Evolutionary conservation across 129 eudicot genomes (phyloP).

Genomic region (Calendula officinalis): DNA sequence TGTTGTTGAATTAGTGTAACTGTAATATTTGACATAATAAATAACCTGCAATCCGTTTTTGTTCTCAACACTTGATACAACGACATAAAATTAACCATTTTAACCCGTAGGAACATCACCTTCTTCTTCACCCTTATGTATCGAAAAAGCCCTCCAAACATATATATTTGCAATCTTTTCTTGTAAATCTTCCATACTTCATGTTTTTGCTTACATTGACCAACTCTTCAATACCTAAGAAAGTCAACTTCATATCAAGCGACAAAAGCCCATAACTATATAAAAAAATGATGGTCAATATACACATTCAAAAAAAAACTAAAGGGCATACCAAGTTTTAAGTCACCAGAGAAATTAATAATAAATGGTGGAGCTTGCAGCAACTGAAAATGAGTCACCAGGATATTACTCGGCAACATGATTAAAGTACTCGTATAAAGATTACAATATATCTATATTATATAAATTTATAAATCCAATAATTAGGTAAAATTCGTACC

Average conservation of each 20-base stretch:
- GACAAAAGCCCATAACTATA: not conserved
- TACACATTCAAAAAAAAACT: constrained; percentile 1
- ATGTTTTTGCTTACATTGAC: constrained; percentile 19
- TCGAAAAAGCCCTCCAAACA: constrained; percentile 98
- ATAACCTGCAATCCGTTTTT: no score
- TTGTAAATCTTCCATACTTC: constrained; percentile 43
- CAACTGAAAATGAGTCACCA: constrained; percentile 82
- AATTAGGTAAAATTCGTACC: constrained; percentile 46
- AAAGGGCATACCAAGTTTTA: constrained; percentile 75
- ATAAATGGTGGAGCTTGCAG: constrained; percentile 80
- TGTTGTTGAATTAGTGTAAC: no score
- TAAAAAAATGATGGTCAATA: constrained; percentile 8
- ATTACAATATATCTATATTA: not conserved
- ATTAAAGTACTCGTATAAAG: not conserved
- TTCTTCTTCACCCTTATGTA: constrained; percentile 88
- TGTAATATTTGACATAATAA: no score
- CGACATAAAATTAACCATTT: not conserved
- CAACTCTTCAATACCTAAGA: constrained; percentile 53
- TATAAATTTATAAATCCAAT: constrained; percentile 2
- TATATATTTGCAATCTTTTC: constrained; percentile 46
- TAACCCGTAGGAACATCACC: constrained; percentile 39
- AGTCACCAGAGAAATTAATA: constrained; percentile 65
- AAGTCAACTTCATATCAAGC: constrained; percentile 7
- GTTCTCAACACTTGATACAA: no score
- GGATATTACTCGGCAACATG: constrained; percentile 55